These are phyloP conservation scores for Stentor roeselii DNA, from an alignment of 73 alveolate species.

Conservation along the genomic window DNA sequence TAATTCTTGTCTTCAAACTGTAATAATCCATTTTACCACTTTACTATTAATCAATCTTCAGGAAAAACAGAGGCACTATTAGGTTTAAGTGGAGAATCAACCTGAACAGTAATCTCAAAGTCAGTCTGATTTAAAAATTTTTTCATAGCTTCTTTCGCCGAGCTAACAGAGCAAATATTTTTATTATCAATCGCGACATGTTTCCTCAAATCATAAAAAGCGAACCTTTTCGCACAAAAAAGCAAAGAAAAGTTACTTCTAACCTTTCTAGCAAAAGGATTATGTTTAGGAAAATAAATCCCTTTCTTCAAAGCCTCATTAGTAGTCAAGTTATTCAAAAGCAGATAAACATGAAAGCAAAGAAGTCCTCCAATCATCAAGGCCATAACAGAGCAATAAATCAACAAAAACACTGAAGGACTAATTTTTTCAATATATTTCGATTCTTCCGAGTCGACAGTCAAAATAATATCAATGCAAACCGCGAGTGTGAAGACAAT, in stretches of 20 bases:
- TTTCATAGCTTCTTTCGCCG: background rate
- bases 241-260: background rate
- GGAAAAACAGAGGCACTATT: too few relatives aligned
- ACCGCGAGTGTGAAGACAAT: background rate
- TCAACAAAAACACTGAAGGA: background rate
- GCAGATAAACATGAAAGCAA: conserved; percentile 3
- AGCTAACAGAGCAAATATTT: background rate
- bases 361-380: background rate
- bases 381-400: background rate
- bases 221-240: background rate
- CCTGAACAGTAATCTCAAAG: background rate
- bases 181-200: background rate
- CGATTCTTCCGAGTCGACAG: too few relatives aligned
- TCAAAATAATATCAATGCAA: background rate
- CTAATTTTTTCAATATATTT: background rate
- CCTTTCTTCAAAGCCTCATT: background rate
- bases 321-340: background rate
- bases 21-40: too few relatives aligned
- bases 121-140: background rate
- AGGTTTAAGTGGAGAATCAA: too few relatives aligned
- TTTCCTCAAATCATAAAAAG: background rate
- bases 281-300: background rate
- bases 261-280: background rate
- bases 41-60: too few relatives aligned
- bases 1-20: too few relatives aligned